Evolutionary conservation across 1,284 basidiomycete genomes (phyloP), one percentile per base, ranked within the genome.

Genomic region (Ceratobasidium sp.): DNA sequence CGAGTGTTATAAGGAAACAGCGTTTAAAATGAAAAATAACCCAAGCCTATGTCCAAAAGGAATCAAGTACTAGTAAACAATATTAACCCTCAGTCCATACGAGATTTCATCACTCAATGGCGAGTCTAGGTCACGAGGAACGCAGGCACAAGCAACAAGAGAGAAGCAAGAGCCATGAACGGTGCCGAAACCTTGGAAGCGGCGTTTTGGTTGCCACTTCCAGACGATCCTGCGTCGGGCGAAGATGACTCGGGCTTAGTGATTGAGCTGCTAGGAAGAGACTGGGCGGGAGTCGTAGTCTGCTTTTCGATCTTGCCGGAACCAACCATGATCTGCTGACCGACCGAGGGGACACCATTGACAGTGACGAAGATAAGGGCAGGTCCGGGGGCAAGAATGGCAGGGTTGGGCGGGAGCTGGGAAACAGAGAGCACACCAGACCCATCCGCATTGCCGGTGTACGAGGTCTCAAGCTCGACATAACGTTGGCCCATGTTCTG

Each of bases 301-400:
- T 93, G 91, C 17, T 76, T 78, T 43, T 86, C 92, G 34, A 96
- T 82, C 72, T 87, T 80, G 32, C 94, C 93, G 71, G 81, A 88
- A n/a, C 94, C 94, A 47, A 94, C 83, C 73, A 86, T 91, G 69
- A 94, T 82, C 78, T 85, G 85, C 0, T 85, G 83, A 0, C 91
- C 94, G 67, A 89, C 89, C 69, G 87, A 90, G 0, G 95, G 94
- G 22, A 97, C 87, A 57, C 93, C 94, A 73, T 91, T 83, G 74
- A 94, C 81, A 45, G 87, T 88, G 72, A 96, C 89, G 77, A 87
- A 96, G 70, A 95, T 73, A 73, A 94, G 83, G 1, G 87, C 90
- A 3, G 94, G 93, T n/a, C 94, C 95, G 13, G 94, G 94, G 43
- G 88, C 88, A 83, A 96, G 85, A 71, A 96, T 80, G 76, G 90